Base-by-base conservation (phyloP, 1,284 basidiomycete genomes). In the Ceratobasidium sp. region DNA sequence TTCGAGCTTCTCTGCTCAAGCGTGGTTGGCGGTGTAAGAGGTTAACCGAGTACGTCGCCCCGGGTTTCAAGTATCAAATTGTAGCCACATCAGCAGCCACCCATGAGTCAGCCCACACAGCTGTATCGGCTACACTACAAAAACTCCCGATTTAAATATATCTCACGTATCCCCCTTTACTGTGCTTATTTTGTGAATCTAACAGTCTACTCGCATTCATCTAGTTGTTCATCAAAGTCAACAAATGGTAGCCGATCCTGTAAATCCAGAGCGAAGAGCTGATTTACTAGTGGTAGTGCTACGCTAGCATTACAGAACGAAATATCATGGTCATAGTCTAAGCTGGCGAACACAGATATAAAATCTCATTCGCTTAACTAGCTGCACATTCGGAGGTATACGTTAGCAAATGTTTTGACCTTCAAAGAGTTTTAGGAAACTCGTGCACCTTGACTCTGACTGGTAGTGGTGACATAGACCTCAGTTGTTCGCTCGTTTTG, bases 21-120 rank as follows among this genome's bases (percentile, higher is more conserved):
- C 33, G 33, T 33, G 33, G 33, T 33, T 33, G 33, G 33, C 33
- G 33, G 33, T 33, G 33, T 33, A 33, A 33, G 33, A 33, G 33
- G 33, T 33, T 48, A 48, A 20, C 48, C 15, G 15, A 50, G 17
- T 15, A 50, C 10, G n/a, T 20, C 17, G n/a, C 48, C 15, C n/a
- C n/a, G 46, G 17, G n/a, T 12, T n/a, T 26, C 28, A 13, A 40
- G 15, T 38, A n/a, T 64, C 61, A 28, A 7, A 42, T 40, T 38
- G 9, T 64, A 64, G 61, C 42, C 38, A 38, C 57, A 50, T 50
- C 48, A 50, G n/a, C 17, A 75, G 71, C 71, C 71, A 65, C 73
- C 20, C 62, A 62, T 6, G 33, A 33, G 33, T 33, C 33, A 33
- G 33, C 33, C 33, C 33, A 33, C 33, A 33, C 33, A 33, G 33